Evolutionary conservation across 1,139 yeast genomes (phyloP).

Genomic region (Yamadazyma mexicana): DNA sequence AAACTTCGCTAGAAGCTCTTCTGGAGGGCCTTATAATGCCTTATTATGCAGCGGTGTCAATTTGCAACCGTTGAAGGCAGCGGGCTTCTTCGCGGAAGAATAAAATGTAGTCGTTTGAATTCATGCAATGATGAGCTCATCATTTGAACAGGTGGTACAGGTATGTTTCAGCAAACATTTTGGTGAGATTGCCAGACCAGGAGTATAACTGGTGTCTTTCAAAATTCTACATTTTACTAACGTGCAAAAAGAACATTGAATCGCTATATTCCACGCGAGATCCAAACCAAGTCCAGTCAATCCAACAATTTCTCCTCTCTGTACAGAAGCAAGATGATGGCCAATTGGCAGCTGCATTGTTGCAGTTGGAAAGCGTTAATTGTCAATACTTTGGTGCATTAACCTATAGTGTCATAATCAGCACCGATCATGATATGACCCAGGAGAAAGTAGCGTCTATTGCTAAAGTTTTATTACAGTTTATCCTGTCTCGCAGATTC

Average conservation of each 20-base stretch:
- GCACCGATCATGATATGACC: slow-evolving; percentile 26
- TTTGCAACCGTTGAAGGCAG: background rate
- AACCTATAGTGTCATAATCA: slow-evolving; percentile 60
- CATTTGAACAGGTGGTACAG: slow-evolving; percentile 1
- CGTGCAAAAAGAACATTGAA: slow-evolving; percentile 41
- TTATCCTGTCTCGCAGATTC: slow-evolving; percentile 1
- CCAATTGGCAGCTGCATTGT: slow-evolving; percentile 48
- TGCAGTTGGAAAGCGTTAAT: slow-evolving; percentile 40
- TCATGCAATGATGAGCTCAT: background rate
- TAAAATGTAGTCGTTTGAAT: background rate
- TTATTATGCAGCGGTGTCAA: background rate
- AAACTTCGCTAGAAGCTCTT: too few species aligned
- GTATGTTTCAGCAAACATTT: background rate
- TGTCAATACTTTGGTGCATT: slow-evolving; percentile 74
- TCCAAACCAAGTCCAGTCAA: slow-evolving; percentile 40
- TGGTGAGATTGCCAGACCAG: too few species aligned
- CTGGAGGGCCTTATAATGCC: too few species aligned
- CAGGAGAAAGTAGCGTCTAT: slow-evolving; percentile 5
- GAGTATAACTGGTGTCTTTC: too few species aligned
- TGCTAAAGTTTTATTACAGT: slow-evolving; percentile 1
- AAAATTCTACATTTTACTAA: slow-evolving; percentile 2
- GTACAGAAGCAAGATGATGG: slow-evolving; percentile 58
- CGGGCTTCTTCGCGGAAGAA: background rate
- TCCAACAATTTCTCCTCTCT: slow-evolving; percentile 53
- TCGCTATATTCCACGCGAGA: slow-evolving; percentile 42